Evolutionary conservation across 345 rosid species (phyloP), one percentile per base, ranked within the genome.

Genomic region (Acer campestre): DNA sequence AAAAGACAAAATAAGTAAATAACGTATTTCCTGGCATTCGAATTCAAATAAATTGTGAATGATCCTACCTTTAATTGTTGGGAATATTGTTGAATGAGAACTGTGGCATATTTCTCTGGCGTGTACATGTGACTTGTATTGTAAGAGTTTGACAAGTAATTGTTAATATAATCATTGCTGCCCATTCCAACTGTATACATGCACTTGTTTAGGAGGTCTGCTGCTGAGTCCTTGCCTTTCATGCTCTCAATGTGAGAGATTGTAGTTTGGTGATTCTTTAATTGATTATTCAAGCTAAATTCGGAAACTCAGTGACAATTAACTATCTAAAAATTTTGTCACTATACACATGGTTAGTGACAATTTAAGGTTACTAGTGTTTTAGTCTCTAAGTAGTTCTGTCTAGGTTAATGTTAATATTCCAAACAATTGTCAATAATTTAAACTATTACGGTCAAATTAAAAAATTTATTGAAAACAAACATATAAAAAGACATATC

Each of bases 81-180:
- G 3, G 81, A 38, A 42, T 81, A 83, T 8, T 83, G 74, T 14
- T 68, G 31, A 4, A 75, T 31, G 3, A 86, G 80, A 35, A 77
- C 64, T 0, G 67, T 42, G 0, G 86, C 78, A 49, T 59, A 86
- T 48, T 86, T 69, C 7, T 74, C 77, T 0, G 73, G 79, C 1
- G 25, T 80, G 68, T 79, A 80, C 4, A 55, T 42, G 6, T 40
- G 1, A 51, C 85, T 69, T 7, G 85, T 75, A 1, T 13, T 17
- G 65, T 83, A 83, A n/a, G 48, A 38, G 2, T 68, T 18, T 0
- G 83, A 8, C 64, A 83, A 75, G 76, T 83, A 86, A 66, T 83
- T 86, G 82, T 79, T 81, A 35, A 83, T 61, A 81, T 79, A 83
- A n/a, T 86, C 83, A 18, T 86, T 86, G 78, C 40, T 81, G 61